Percentiles rank a stretch among this genome's conserved stretches.
Conservation (phyloP, 148 eudicot genomes). For the Camellia granthamiana region DNA sequence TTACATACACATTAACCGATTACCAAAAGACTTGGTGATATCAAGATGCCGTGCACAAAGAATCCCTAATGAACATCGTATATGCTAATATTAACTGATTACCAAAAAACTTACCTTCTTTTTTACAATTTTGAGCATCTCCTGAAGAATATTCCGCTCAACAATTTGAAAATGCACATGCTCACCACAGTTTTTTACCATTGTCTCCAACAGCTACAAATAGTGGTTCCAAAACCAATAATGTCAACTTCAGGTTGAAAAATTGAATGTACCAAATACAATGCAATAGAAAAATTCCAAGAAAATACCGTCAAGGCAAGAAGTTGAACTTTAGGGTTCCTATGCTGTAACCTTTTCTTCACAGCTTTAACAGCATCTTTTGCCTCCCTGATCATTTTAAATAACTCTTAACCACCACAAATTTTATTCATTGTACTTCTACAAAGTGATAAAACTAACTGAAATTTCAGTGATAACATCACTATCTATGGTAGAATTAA, state of each 20-base stretch:
- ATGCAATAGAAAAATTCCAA: not conserved
- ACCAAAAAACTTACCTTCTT: slow-evolving; percentile 53
- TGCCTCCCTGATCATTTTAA: slow-evolving; percentile 52
- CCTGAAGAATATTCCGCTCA: slow-evolving; percentile 69
- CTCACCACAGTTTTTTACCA: slow-evolving; percentile 98
- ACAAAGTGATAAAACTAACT: not conserved
- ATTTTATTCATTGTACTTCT: not conserved
- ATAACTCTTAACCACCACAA: not conserved
- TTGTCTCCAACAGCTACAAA: slow-evolving; percentile 82
- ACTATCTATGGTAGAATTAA: not conserved
- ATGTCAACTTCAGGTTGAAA: not conserved
- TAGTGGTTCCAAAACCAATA: not conserved
- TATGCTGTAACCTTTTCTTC: slow-evolving; percentile 86
- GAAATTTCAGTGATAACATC: not conserved
- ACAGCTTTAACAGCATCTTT: slow-evolving; percentile 84
- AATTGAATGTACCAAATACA: not conserved
- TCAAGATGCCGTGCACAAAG: not conserved
- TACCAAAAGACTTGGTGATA: not conserved
- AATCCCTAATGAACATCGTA: not conserved
- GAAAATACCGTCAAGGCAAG: slow-evolving; percentile 83
- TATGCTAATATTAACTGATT: no score
- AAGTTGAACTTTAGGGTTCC: slow-evolving; percentile 83
- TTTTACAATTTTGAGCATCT: slow-evolving; percentile 87
- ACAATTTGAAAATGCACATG: slow-evolving; percentile 75
- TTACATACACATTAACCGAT: not conserved